These are phyloP conservation scores for Kappamyces sp. DNA, from an alignment of 192 early-diverging fungal species.

Conservation along the genomic window DNA sequence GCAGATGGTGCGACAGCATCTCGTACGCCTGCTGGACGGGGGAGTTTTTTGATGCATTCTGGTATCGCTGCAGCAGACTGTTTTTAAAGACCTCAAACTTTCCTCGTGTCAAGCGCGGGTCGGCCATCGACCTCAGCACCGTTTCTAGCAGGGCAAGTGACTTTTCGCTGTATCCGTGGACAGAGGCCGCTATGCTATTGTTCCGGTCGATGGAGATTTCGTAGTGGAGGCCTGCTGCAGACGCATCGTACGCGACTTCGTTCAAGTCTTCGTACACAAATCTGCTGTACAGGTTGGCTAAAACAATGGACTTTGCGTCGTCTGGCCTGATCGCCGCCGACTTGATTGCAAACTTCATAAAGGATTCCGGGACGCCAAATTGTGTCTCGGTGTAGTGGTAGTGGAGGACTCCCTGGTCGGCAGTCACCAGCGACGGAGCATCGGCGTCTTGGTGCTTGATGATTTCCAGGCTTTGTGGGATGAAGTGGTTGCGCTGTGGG, in stretches of 20 bases:
- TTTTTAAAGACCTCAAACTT: slow-evolving; percentile 31
- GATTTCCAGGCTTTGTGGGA: slow-evolving; percentile 25
- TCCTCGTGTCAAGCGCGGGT: slow-evolving; percentile 11
- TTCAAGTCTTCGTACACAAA: slow-evolving; percentile 32
- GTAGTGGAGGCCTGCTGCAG: slow-evolving; percentile 30
- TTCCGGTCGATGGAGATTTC: slow-evolving; percentile 16
- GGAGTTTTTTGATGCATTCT: slow-evolving; percentile 24
- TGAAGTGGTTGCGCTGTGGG: slow-evolving; percentile 28
- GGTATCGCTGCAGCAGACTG: slow-evolving; percentile 15
- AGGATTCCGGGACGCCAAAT: slow-evolving; percentile 28
- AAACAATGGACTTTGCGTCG: slow-evolving; percentile 16
- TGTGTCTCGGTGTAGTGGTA: slow-evolving; percentile 25
- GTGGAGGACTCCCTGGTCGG: slow-evolving; percentile 4
- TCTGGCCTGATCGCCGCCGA: slow-evolving; percentile 32
- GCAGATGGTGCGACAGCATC: slow-evolving; percentile 16
- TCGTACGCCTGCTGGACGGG: slow-evolving; percentile 33
- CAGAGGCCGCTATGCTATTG: slow-evolving; percentile 25
- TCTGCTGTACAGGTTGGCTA: slow-evolving; percentile 25
- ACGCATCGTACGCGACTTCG: slow-evolving; percentile 32
- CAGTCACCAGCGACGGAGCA: slow-evolving; percentile 17
- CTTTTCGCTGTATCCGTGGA: slow-evolving; percentile 34
- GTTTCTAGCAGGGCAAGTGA: slow-evolving; percentile 14
- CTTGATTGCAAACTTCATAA: slow-evolving; percentile 24
- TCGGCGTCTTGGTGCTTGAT: background rate
- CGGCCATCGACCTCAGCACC: slow-evolving; percentile 19